Base-by-base conservation (phyloP, 2,329 filamentous ascomycete genomes). In the Xylariaceae sp. region DNA sequence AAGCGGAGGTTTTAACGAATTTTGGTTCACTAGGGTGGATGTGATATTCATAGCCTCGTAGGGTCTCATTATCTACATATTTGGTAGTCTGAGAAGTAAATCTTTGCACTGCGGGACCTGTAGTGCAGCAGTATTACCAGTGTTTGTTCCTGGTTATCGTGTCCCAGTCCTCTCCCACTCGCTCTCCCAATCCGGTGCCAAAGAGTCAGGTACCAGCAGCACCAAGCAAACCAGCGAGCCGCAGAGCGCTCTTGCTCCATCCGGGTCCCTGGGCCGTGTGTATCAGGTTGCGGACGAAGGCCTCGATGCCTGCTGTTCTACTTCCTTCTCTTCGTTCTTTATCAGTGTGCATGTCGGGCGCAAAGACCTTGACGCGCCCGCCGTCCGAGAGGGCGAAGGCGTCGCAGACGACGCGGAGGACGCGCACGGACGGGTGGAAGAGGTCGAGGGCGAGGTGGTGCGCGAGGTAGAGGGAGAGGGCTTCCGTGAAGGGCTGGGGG, bases 311-410 rank as follows among this genome's bases (percentile, higher is more conserved):
- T 0, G n/a, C 21, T 16, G 5, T 26, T n/a, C 9, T n/a, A 26
- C 16, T 3, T 15, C 34, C 3, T 13, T 9, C 31, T 14, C 11
- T 33, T 24, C 6, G 21, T 6, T 11, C 21, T 24, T 24, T 24
- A 24, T 24, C 21, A 11, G 7, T 6, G 21, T 6, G 11, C 21
- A 11, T 11, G 21, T 7, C 21, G 21, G 51, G 47, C 7, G 37
- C 42, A 28, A 68, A 65, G 11, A 76, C 54, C 55, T 78, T 78
- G 14, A 78, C 35, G 18, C 72, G 62, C 9, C 48, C 68, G n/a
- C n/a, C n/a, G 44, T 76, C 73, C 0, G 70, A 70, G 9, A 78
- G 57, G 26, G 71, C 69, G 40, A 79, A 80, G 0, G 73, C 74
- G 1, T 68, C 70, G 43, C 74, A 78, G 0, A 72, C 73, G 18